A percentile compares a stretch with the other conserved stretches of the same genome.
phyloP scores from a whole-genome alignment of 2,329 filamentous ascomycete genomes.

The Penicillium capsulatum region DNA sequence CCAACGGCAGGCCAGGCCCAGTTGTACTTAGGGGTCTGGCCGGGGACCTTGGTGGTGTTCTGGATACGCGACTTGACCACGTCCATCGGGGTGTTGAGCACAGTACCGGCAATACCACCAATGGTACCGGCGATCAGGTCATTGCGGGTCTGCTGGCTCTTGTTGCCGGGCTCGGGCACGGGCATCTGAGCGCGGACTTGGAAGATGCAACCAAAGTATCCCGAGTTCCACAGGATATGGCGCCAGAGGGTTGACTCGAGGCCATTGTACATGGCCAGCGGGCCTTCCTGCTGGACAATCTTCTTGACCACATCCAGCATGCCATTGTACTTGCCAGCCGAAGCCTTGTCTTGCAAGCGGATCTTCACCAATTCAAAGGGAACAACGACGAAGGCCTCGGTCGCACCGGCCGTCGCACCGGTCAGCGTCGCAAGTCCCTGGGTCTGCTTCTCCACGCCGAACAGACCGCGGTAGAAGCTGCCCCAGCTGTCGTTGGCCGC shows the following conservation, averaged over 20 bases:
- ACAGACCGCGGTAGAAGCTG: conserved; percentile 81
- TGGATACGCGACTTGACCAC: conserved; percentile 98
- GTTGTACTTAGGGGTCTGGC: conserved; percentile 88
- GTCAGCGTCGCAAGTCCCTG: conserved; percentile 89
- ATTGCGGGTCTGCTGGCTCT: conserved; percentile 76
- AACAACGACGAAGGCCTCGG: conserved; percentile 93
- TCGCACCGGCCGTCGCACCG: conserved; percentile 89
- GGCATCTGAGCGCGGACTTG: conserved; percentile 86
- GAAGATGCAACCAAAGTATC: conserved; percentile 98
- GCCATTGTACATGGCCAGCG: conserved; percentile 89
- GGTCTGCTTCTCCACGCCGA: conserved; percentile 81
- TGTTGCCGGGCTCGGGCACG: conserved; percentile 63
- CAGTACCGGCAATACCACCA: conserved; percentile 85
- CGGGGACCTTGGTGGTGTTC: conserved; percentile 81
- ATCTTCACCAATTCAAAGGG: conserved; percentile 99
- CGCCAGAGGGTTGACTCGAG: conserved; percentile 96
- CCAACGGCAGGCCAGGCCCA: conserved; percentile 89
- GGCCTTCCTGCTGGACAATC: conserved; percentile 78
- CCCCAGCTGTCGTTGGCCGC: conserved; percentile 99
- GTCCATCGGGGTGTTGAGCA: conserved; percentile 93
- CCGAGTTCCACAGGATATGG: conserved; percentile 88
- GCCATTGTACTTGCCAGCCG: conserved; percentile 66
- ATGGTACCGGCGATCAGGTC: conserved; percentile 81
- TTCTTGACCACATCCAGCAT: conserved; percentile 52
- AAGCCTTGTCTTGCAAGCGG: conserved; percentile 90